Conservation (phyloP, 169 alveolate genomes). For the Cryptosporidium meleagridis region DNA sequence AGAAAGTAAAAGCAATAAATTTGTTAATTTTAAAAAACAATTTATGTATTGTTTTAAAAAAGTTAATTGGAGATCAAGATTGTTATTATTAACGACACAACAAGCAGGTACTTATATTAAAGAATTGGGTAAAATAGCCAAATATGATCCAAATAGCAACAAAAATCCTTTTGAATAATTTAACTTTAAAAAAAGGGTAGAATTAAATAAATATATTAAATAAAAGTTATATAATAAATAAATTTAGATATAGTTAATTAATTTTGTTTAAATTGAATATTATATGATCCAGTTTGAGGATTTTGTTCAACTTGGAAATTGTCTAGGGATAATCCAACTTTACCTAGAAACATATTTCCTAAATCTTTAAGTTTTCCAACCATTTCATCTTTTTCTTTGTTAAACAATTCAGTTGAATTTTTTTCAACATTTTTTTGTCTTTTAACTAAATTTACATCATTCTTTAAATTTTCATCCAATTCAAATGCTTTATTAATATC, state of each 20-base stretch:
- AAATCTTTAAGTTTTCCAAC: conserved; percentile 92
- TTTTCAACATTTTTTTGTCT: conserved; percentile 58
- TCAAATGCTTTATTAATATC: conserved; percentile 88
- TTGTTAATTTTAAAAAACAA: conserved; percentile 34
- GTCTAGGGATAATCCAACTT: conserved; percentile 92
- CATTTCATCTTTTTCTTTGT: conserved; percentile 92
- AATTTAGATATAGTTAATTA: not conserved
- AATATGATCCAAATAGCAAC: not conserved
- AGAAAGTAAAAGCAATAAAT: conserved; percentile 7
- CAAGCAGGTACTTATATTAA: conserved; percentile 57
- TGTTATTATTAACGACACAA: not conserved
- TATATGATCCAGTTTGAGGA: conserved; percentile 92
- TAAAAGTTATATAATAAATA: too few relatives aligned
- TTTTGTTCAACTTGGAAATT: conserved; percentile 93
- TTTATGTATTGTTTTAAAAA: conserved; percentile 22
- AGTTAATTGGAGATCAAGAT: conserved; percentile 52
- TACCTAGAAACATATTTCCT: conserved; percentile 93
- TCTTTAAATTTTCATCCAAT: conserved; percentile 79
- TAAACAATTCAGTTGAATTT: conserved; percentile 86
- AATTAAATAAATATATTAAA: too few relatives aligned
- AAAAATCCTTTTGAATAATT: not conserved
- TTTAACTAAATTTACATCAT: conserved; percentile 7
- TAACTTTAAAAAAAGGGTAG: too few relatives aligned
- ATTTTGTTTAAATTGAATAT: conserved; percentile 90
- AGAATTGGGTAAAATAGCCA: not conserved